Conservation (phyloP, 192 early-diverging fungal genomes). For the Coemansia erecta region DNA sequence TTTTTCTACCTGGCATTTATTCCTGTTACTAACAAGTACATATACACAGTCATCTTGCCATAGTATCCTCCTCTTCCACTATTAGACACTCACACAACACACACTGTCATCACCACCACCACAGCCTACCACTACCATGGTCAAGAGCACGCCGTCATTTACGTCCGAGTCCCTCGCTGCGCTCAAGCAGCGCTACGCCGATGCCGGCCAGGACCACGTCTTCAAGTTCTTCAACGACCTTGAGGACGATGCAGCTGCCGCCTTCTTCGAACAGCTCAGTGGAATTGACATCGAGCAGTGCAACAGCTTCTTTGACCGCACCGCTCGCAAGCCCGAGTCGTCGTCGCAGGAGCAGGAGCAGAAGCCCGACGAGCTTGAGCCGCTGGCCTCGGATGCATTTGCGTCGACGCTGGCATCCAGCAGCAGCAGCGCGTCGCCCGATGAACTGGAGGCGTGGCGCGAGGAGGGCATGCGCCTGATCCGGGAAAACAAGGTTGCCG, state of each 20-base stretch:
- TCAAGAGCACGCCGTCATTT: constrained; percentile 43
- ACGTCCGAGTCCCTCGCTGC: constrained; percentile 44
- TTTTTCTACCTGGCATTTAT: constrained; percentile 1
- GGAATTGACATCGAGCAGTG: constrained; percentile 74
- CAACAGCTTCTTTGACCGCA: constrained; percentile 80
- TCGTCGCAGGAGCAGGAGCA: too few relatives aligned
- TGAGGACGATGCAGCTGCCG: constrained; percentile 53
- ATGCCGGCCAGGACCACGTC: constrained; percentile 83
- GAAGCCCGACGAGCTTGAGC: constrained; percentile 61
- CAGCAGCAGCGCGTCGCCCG: constrained; percentile 39
- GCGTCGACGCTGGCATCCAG: constrained; percentile 64
- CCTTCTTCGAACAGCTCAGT: constrained; percentile 65
- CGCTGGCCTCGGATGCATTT: constrained; percentile 70
- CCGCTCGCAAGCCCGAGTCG: constrained; percentile 52
- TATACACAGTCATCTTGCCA: too few relatives aligned
- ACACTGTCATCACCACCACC: background rate
- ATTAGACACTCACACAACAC: background rate
- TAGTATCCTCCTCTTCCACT: background rate
- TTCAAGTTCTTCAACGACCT: constrained; percentile 80
- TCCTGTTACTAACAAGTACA: too few relatives aligned
- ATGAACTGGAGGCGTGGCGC: constrained; percentile 66
- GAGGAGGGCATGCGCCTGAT: constrained; percentile 75
- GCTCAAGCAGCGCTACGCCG: constrained; percentile 63
- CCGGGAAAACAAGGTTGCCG: constrained; percentile 84
- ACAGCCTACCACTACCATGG: constrained; percentile 21